Conservation (phyloP, 495 filamentous ascomycete genomes). For the Trichocladium antarcticum region DNA sequence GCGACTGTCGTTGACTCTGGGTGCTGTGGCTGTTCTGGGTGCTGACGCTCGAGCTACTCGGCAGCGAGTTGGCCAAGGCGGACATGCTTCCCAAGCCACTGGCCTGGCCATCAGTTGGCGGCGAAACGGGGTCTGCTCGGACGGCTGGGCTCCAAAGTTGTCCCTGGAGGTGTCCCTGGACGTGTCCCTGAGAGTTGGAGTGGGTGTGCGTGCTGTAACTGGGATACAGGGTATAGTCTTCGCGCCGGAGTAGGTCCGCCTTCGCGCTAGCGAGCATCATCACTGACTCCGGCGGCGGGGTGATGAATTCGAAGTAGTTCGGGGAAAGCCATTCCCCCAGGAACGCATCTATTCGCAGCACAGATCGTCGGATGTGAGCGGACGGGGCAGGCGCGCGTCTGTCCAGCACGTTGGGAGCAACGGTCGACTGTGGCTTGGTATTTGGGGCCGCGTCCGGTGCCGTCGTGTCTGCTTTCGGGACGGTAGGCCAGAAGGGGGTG, state of each 20-base stretch:
- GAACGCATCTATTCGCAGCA: slow-evolving; percentile 78
- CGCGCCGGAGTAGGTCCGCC: slow-evolving; percentile 63
- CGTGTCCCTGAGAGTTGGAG: slow-evolving; percentile 24
- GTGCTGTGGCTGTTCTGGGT: slow-evolving; percentile 1
- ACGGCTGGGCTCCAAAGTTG: slow-evolving; percentile 32
- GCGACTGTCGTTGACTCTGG: slow-evolving; percentile 1
- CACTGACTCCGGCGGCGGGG: slow-evolving; percentile 71
- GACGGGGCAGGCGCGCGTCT: no score
- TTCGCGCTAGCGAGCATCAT: slow-evolving; percentile 83
- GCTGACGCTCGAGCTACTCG: slow-evolving; percentile 15
- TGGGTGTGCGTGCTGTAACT: slow-evolving; percentile 26
- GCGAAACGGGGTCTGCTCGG: slow-evolving; percentile 3
- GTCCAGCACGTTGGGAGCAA: no score
- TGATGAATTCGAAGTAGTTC: slow-evolving; percentile 86
- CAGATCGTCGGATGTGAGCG: slow-evolving; percentile 20
- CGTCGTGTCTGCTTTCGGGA: no score
- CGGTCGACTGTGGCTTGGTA: not conserved
- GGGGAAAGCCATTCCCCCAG: slow-evolving; percentile 92
- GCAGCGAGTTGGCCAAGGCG: slow-evolving; percentile 19
- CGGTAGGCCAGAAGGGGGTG: slow-evolving; percentile 23
- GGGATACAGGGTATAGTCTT: slow-evolving; percentile 46
- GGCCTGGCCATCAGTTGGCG: not conserved
- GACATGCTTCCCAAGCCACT: slow-evolving; percentile 20
- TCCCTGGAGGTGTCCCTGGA: no score
- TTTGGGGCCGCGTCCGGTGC: not conserved